Percentiles rank a stretch among this genome's conserved stretches.
phyloP scores from a whole-genome alignment of 345 rosid genomes.

The Citrus cavaleriei region DNA sequence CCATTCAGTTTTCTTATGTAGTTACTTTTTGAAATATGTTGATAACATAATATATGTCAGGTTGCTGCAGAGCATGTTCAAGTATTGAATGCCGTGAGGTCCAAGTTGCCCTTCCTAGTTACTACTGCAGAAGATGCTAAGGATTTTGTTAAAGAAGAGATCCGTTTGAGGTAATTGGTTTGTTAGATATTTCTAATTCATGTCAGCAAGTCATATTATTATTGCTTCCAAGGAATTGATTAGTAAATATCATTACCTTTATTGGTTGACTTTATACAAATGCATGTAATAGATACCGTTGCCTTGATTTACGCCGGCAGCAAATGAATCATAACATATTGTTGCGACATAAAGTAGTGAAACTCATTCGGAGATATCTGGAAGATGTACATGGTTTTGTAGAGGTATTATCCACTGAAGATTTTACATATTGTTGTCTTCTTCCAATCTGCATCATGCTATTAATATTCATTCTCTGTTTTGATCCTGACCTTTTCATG shows the following conservation, averaged over 20 bases:
- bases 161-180: conserved; percentile 72
- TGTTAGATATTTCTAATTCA: background rate
- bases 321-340: conserved; percentile 77
- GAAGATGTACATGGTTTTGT: conserved; percentile 87
- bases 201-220: background rate
- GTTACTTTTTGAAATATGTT: background rate
- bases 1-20: too few species aligned
- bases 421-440: background rate
- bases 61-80: background rate
- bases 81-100: conserved; percentile 62
- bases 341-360: conserved; percentile 85
- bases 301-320: conserved; percentile 89
- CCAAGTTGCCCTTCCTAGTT: conserved; percentile 83
- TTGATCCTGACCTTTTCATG: conserved; percentile 43
- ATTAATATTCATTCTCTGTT: conserved; percentile 9
- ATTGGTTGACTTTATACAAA: background rate
- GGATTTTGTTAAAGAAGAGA: conserved; percentile 77
- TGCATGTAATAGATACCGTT: conserved; percentile 57
- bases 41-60: background rate
- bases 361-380: conserved; percentile 76
- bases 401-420: conserved; percentile 48
- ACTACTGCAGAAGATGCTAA: conserved; percentile 77
- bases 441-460: background rate
- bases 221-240: background rate
- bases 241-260: background rate